Percentiles rank a stretch among this genome's conserved stretches.
phyloP scores from a whole-genome alignment of 345 rosid genomes.

The Boechera stricta region DNA sequence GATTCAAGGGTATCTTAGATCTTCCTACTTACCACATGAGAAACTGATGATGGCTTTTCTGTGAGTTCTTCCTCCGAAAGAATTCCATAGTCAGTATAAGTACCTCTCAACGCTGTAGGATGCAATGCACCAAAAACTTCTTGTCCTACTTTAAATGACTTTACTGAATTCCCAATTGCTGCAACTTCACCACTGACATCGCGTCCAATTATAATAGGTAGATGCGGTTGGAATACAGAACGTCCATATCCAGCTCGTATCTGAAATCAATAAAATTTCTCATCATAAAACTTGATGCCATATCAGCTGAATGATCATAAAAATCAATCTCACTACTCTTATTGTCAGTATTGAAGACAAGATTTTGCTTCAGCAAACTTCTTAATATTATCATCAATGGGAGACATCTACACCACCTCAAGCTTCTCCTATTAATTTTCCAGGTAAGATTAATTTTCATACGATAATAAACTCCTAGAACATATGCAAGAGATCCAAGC shows the following conservation, averaged over 20 bases:
- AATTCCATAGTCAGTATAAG: constrained; percentile 84
- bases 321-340: constrained; percentile 4
- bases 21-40: constrained; percentile 66
- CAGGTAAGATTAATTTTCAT: too few species aligned
- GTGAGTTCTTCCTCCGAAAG: constrained; percentile 83
- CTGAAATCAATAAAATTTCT: constrained; percentile 48
- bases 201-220: constrained; percentile 92
- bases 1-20: background rate
- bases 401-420: too few species aligned
- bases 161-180: constrained; percentile 73
- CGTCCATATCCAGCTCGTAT: constrained; percentile 98
- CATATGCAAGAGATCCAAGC: constrained; percentile 16
- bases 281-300: background rate
- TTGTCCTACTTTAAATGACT: constrained; percentile 68
- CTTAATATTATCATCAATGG: background rate
- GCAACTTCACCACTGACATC: constrained; percentile 94
- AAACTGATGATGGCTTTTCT: constrained; percentile 69
- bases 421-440: too few species aligned
- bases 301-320: constrained; percentile 11
- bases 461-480: background rate
- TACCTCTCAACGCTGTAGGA: constrained; percentile 96
- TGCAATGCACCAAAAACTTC: constrained; percentile 97
- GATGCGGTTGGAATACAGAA: constrained; percentile 82
- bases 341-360: background rate
- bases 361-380: background rate